phyloP scores from a whole-genome alignment of 2,329 filamentous ascomycete genomes.

The Periconia macrospinosa region DNA sequence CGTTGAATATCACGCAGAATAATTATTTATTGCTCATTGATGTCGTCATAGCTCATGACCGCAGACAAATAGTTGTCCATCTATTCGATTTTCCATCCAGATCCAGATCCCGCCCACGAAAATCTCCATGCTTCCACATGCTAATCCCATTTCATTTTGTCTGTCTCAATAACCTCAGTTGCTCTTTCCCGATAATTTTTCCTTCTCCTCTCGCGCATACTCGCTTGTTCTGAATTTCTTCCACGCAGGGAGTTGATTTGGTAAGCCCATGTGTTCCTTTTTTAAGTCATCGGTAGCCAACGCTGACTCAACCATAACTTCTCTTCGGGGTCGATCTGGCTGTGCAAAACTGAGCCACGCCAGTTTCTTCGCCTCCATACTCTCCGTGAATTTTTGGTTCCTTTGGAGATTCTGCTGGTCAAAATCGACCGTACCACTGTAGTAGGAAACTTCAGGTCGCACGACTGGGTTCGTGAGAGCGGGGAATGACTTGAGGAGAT shows the following conservation, averaged over 20 bases:
- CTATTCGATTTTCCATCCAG: too few species aligned
- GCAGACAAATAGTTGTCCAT: too few species aligned
- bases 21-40: too few species aligned
- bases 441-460: not conserved
- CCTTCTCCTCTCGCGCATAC: conserved; percentile 4
- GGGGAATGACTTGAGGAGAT: conserved; percentile 17
- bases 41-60: too few species aligned
- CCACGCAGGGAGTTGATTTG: conserved; percentile 26
- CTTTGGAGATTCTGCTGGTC: conserved; percentile 4
- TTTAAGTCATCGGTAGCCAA: conserved; percentile 12
- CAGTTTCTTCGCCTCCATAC: conserved; percentile 8
- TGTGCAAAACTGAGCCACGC: conserved; percentile 24
- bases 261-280: conserved; percentile 9
- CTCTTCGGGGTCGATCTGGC: conserved; percentile 6
- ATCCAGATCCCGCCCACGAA: too few species aligned
- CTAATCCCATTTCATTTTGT: not conserved
- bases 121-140: not conserved
- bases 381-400: conserved; percentile 17
- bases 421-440: not conserved
- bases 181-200: not conserved
- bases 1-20: too few species aligned
- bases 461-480: not conserved
- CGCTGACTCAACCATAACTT: conserved; percentile 21
- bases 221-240: conserved; percentile 16
- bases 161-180: not conserved